Evolutionary conservation across 1,139 yeast species (phyloP).

Genomic region (Zygosaccharomyces sapae): DNA sequence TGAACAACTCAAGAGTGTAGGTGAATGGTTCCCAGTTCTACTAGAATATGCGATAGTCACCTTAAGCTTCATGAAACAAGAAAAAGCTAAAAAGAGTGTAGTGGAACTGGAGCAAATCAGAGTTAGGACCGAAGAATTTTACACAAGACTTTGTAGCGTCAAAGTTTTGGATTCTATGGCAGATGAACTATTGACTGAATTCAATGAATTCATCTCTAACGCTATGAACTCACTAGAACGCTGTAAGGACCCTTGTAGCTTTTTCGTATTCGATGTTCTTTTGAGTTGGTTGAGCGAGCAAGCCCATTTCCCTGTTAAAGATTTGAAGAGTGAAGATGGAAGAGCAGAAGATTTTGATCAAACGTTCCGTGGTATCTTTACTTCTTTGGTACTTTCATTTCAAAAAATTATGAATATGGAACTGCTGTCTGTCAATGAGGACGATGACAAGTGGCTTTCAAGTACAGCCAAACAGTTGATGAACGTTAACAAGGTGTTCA

Average conservation of each 20-base stretch:
- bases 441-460: conserved; percentile 64
- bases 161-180: conserved; percentile 22
- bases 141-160: conserved; percentile 10
- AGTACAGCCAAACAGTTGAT: conserved; percentile 45
- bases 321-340: conserved; percentile 6
- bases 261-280: conserved; percentile 49
- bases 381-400: conserved; percentile 59
- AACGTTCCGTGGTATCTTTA: conserved; percentile 50
- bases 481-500: conserved; percentile 40
- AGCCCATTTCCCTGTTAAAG: not conserved
- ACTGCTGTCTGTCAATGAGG: conserved; percentile 41
- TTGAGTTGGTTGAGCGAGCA: conserved; percentile 38
- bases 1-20: conserved; percentile 12
- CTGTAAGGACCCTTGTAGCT: conserved; percentile 38
- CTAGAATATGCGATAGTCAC: conserved; percentile 44
- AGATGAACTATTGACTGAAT: conserved; percentile 26
- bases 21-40: conserved; percentile 47
- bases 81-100: conserved; percentile 16
- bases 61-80: conserved; percentile 1
- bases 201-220: conserved; percentile 21
- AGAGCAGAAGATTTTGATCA: conserved; percentile 45
- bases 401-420: conserved; percentile 51
- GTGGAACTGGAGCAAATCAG: conserved; percentile 23
- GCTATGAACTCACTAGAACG: conserved; percentile 25
- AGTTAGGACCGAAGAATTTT: conserved; percentile 15